Evolutionary conservation across 176 grass and related monocot genomes (phyloP), one percentile per base, ranked within the genome.

Genomic region (Triticum urartu): DNA sequence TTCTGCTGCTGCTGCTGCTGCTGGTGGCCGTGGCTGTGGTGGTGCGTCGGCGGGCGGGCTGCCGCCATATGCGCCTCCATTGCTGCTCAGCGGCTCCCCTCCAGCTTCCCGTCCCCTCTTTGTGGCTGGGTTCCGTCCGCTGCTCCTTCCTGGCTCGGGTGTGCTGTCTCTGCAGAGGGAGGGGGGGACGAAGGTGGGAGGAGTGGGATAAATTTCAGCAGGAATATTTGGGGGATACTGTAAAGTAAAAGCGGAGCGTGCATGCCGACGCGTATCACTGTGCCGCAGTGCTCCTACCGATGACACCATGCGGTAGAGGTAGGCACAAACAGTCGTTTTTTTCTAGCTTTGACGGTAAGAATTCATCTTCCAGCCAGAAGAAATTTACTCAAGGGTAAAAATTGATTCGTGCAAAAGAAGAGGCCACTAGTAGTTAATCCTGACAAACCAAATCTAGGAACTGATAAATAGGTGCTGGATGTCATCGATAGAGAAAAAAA

Each of bases 211-310:
- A 91, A 80, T 84, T 91, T 91, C 58, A n/a, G 68, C 21, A 61
- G 48, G 81, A 91, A 91, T 77, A 81, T 81, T 91, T 91, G 89
- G 81, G 85, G 89, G 75, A 87, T 87, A 91, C 59, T 91, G 85
- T 88, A 88, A 91, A 91, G 89, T 91, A 87, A 91, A 84, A 87
- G 74, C 66, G n/a, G 47, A 17, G 58, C 59, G 6, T 9, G 80
- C 35, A 1, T 10, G 70, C 0, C 25, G n/a, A 43, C 38, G 68
- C 21, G 72, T 64, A 26, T 30, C 5, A 21, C 82, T 38, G 78
- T 50, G 78, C 20, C 2, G 24, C 2, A 22, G 45, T 35, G 75
- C 78, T 60, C 35, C 48, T 64, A 65, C 79, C 73, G 75, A 79
- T 79, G 35, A 36, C 34, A 35, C 22, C 28, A 30, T 30, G 28